phyloP scores from a whole-genome alignment of 768 basidiomycete genomes.

The Russula emetica region DNA sequence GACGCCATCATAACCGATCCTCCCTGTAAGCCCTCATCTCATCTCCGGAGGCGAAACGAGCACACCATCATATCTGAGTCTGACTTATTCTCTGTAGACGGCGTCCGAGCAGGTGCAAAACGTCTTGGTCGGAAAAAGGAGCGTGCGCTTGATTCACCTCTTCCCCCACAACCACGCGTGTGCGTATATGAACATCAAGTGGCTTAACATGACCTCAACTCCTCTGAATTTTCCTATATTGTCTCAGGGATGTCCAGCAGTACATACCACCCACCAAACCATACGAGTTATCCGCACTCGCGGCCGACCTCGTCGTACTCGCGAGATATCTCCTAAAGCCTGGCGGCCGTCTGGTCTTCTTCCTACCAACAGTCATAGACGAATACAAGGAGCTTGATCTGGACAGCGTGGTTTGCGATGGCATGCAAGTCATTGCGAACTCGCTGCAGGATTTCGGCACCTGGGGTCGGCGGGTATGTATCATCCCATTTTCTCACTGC shows the following conservation, averaged over 20 bases:
- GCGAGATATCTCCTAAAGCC: conserved; percentile 83
- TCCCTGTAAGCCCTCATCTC: conserved; percentile 58
- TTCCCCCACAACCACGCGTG: conserved; percentile 33
- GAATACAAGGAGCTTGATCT: conserved; percentile 89
- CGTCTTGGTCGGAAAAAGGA: conserved; percentile 65
- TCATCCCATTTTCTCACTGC: not conserved
- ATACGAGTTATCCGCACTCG: conserved; percentile 85
- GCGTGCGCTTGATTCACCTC: conserved; percentile 34
- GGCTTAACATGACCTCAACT: not conserved
- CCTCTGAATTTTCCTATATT: not conserved
- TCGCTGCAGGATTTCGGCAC: conserved; percentile 91
- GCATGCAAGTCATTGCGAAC: conserved; percentile 85
- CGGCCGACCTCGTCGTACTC: conserved; percentile 72
- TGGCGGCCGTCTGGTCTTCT: conserved; percentile 88
- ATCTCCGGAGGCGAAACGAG: not conserved
- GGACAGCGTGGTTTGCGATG: conserved; percentile 68
- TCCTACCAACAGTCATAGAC: conserved; percentile 88
- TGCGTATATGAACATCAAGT: conserved; percentile 14
- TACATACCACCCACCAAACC: conserved; percentile 90
- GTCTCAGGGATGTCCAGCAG: conserved; percentile 50
- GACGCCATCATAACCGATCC: conserved; percentile 96
- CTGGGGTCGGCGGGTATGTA: conserved; percentile 85
- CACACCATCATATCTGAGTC: not conserved
- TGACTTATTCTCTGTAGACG: conserved; percentile 50
- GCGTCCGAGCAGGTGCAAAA: conserved; percentile 86